These are phyloP conservation scores for Alternaria sp. DNA, from an alignment of 2,329 filamentous ascomycete species.

Conservation along the genomic window DNA sequence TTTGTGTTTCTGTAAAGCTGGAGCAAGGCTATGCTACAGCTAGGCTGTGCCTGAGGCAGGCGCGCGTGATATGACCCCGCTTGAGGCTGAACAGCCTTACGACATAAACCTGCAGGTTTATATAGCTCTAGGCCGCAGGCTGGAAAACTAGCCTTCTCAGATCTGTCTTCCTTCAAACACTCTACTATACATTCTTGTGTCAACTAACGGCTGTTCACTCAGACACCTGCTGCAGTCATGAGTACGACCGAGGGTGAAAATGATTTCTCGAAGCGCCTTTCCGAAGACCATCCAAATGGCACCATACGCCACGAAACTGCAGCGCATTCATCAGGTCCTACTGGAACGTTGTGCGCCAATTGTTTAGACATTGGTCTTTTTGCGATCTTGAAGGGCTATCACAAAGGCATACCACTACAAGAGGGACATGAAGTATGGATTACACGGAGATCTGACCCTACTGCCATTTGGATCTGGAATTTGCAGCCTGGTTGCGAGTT, in stretches of 20 bases:
- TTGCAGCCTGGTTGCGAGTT: background rate
- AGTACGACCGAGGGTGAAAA: too few relatives aligned
- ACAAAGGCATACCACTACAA: background rate
- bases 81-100: too few relatives aligned
- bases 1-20: background rate
- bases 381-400: background rate
- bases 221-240: too few relatives aligned
- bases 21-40: background rate
- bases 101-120: too few relatives aligned
- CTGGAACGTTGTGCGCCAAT: background rate
- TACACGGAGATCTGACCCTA: background rate
- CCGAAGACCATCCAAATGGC: too few relatives aligned
- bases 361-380: background rate
- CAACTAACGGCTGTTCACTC: accelerated
- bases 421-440: background rate
- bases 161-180: background rate
- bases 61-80: background rate
- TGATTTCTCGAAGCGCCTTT: too few relatives aligned
- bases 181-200: background rate
- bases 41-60: background rate
- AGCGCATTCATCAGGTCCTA: background rate
- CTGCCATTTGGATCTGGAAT: background rate
- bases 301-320: too few relatives aligned
- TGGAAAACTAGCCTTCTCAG: background rate
- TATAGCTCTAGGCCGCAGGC: too few relatives aligned